Evolutionary conservation across 306 rosid genomes (phyloP), one percentile per base, ranked within the genome.

Genomic region (Quercus gilva): DNA sequence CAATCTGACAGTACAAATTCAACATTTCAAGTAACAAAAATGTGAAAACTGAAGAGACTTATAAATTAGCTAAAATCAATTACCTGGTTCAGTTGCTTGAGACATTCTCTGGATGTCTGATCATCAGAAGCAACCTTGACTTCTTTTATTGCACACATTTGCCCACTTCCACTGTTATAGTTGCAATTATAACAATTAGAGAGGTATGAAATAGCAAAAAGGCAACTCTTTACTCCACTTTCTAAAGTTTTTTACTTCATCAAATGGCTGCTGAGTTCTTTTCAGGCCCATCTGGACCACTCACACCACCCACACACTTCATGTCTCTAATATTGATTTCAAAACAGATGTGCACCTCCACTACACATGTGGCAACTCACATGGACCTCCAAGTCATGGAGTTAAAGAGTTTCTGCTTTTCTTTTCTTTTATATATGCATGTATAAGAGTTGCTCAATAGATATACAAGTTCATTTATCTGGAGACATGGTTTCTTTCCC

Each of bases 61-160:
- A 75, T 9, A 49, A 13, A 53, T 8, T 23, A 28, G 45, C 31
- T 76, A 69, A 61, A 75, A 78, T 25, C 4, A 69, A 49, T 77
- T 85, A 95, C 99, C 93, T 95, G 99, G 81, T 89, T 88, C 78
- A 95, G 94, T 86, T 95, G 99, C 84, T 88, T 93, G 85, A 95
- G 97, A 87, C 97, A 91, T 86, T 95, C 99, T 86, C 90, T 91
- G 14, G 94, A 88, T 29, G 94, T 77, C 64, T 82, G 91, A 85
- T 95, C 99, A 67, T 95, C 99, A 33, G 87, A 82, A 59, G 89
- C 88, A 89, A 89, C 85, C 89, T 86, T 89, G 78, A 95, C 98
- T 88, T 95, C 99, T 82, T 95, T 95, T 73, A 95, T 93, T 64
- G 99, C 99, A 86, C 99, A 95, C 97, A 95, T 93, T 85, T 95